Percentiles rank a stretch among this genome's conserved stretches.
These are phyloP conservation scores for Mortierella sp. DNA, from an alignment of 371 early-diverging fungal species.

Conservation along the genomic window DNA sequence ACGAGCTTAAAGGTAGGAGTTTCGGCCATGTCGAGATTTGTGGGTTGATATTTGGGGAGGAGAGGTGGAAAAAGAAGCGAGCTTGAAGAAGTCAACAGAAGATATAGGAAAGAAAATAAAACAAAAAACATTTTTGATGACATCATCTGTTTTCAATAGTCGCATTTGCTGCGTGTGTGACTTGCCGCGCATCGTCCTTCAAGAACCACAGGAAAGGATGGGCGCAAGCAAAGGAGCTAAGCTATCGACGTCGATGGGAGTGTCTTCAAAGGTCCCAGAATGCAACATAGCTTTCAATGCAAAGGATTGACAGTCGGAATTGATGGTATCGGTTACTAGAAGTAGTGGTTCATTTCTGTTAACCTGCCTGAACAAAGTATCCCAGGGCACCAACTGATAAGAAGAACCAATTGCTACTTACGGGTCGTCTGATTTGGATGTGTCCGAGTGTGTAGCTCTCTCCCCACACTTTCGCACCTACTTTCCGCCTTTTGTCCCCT, in stretches of 20 bases:
- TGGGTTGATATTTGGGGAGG: slow-evolving; percentile 10
- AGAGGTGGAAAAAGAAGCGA: slow-evolving; percentile 1
- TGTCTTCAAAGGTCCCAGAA: no score
- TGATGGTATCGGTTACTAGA: no score
- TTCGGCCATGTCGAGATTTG: slow-evolving; percentile 31
- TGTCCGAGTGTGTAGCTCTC: neutral
- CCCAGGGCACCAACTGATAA: no score
- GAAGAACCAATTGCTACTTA: no score
- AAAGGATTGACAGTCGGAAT: no score
- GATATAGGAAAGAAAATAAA: slow-evolving; percentile 19
- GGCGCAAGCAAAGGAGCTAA: neutral
- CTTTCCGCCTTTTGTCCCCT: neutral
- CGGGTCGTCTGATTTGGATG: neutral
- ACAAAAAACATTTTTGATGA: neutral
- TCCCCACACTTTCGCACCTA: neutral
- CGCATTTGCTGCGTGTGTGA: neutral
- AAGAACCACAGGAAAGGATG: neutral
- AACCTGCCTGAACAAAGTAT: no score
- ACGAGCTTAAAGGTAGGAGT: slow-evolving; percentile 50
- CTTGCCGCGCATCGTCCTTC: neutral
- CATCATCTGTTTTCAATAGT: neutral
- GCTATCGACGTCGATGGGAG: no score
- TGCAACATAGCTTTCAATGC: no score
- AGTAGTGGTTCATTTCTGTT: no score
- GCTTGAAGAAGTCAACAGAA: neutral